Base-by-base conservation (phyloP, 1,139 yeast species). In the Waltiozyma solani region DNA sequence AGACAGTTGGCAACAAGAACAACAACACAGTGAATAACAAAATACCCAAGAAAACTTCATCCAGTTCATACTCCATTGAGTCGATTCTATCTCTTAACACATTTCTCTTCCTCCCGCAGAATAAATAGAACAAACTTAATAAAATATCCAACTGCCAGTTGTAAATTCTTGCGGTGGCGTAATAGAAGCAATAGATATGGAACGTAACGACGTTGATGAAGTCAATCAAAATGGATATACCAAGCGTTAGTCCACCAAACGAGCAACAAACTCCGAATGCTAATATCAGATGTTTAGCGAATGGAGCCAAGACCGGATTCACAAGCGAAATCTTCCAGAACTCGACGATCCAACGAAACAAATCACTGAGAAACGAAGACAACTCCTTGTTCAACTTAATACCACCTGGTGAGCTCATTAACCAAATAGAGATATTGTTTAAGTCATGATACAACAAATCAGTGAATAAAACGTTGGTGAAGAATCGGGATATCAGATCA, bases 341-440 rank as follows among this genome's bases (percentile, higher is more conserved):
- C 39, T 73, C 74, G 34, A 89, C 69, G 9, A 89, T 82, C 96
- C 96, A 91, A 22, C 82, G 56, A 49, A 83, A 82, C 37, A 93
- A 62, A 42, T 87, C 95, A 20, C 96, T 95, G 57, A 89, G 69
- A 52, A 93, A 93, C 22, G 68, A 70, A 0, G 96, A 89, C 27
- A 93, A 66, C 53, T 87, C 96, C 41, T 77, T 79, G 58, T 93
- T 93, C 42, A 93, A 70, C 54, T 93, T 93, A 53, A 93, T 78
- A 3, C 98, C 98, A 10, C 94, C 96, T 0, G 98, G 98, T 56
- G 91, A 84, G 47, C 74, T 74, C 63, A 89, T 86, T 27, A 93
- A 67, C 93, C 95, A 83, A 2, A 66, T 50, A 12, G 89, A 76
- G 25, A 81, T 59, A 3, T 56, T 49, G 32, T 68, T 63, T 37